Evolutionary conservation across 441 rosid species (phyloP).

Genomic region (Monsonia emarginata): DNA sequence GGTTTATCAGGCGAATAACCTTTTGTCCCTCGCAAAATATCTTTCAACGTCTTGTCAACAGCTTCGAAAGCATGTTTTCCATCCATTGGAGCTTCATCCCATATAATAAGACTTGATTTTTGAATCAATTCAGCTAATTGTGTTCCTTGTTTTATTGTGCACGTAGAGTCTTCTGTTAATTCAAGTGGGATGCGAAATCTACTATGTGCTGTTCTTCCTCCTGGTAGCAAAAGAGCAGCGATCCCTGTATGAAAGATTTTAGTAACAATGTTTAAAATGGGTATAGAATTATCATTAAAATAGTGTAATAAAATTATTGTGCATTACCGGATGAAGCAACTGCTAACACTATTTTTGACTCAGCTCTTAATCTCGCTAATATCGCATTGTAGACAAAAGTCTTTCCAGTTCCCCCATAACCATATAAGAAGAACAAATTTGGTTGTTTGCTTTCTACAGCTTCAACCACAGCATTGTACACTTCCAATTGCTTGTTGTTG

Average conservation of each 20-base stretch:
- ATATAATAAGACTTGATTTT: not conserved
- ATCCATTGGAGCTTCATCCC: slow-evolving; percentile 11
- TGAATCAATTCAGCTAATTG: not conserved
- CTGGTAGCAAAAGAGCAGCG: not conserved
- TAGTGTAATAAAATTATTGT: no score
- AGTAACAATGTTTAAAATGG: no score
- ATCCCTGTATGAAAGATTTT: no score
- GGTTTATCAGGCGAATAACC: not conserved
- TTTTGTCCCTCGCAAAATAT: not conserved
- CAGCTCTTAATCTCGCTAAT: not conserved
- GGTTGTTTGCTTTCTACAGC: not conserved
- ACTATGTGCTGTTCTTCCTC: not conserved
- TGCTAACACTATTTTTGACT: not conserved
- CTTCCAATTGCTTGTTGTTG: not conserved
- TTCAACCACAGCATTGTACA: not conserved
- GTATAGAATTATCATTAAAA: no score
- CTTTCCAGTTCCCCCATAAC: slow-evolving; percentile 2
- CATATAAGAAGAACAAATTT: not conserved
- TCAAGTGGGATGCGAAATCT: not conserved
- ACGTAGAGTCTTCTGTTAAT: not conserved
- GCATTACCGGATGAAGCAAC: slow-evolving; percentile 5
- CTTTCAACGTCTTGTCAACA: not conserved
- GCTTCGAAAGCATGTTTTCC: slow-evolving; percentile 7
- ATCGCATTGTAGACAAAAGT: not conserved
- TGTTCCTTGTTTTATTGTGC: not conserved